These are phyloP conservation scores for Xylaria venustula DNA, from an alignment of 495 filamentous ascomycete genomes.

Conservation along the genomic window DNA sequence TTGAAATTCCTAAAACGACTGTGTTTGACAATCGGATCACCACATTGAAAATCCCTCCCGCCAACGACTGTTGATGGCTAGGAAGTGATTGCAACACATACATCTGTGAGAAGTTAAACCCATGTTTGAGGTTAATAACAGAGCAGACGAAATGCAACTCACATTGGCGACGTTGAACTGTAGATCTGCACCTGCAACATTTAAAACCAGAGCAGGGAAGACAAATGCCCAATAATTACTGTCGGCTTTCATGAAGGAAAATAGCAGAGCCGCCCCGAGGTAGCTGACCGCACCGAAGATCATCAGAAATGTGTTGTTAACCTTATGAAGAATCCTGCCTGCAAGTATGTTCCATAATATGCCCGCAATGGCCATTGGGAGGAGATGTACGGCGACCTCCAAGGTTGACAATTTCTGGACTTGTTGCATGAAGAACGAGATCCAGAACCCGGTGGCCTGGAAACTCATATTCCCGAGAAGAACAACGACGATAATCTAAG, in stretches of 20 bases:
- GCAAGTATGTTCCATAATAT: constrained; percentile 50
- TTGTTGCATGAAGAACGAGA: constrained; percentile 57
- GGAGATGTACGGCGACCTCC: constrained; percentile 53
- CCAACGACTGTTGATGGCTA: constrained; percentile 54
- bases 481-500: constrained; percentile 49
- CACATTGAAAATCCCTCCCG: constrained; percentile 59
- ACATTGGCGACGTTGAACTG: constrained; percentile 64
- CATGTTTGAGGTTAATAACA: neutral
- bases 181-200: constrained; percentile 57
- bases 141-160: constrained; percentile 15
- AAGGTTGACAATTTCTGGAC: constrained; percentile 47
- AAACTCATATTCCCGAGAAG: constrained; percentile 56
- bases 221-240: constrained; percentile 58
- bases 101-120: constrained; percentile 39
- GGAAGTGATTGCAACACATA: constrained; percentile 56
- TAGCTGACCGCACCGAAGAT: constrained; percentile 45
- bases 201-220: constrained; percentile 53
- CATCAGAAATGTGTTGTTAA: constrained; percentile 51
- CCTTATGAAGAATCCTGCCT: constrained; percentile 46
- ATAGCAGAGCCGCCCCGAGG: constrained; percentile 43
- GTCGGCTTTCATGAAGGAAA: constrained; percentile 35
- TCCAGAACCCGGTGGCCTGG: constrained; percentile 50
- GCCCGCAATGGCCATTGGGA: constrained; percentile 55
- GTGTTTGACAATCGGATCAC: constrained; percentile 52
- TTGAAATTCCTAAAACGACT: constrained; percentile 52